Base-by-base conservation (phyloP, 805 yeast species). In the Brettanomyces bruxellensis region DNA sequence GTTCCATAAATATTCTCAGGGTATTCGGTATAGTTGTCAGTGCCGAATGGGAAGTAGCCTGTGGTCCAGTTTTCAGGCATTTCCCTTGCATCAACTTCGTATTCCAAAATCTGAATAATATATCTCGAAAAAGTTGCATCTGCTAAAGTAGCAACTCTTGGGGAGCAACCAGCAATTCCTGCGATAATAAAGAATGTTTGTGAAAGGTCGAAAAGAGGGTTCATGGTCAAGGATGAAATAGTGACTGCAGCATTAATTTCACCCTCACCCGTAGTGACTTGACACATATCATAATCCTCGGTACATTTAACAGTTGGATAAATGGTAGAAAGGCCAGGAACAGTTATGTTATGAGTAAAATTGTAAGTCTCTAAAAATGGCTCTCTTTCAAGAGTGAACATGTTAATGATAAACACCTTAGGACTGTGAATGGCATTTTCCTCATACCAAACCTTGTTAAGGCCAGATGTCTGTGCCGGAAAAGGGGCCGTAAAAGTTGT, bases 81-180 rank as follows among this genome's bases (percentile, higher is more conserved):
- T 54, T 76, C 74, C 44, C 71, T 66, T 51, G 79, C 70, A 56
- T 74, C 81, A 28, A 78, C 69, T 61, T 78, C 76, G 59, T 79
- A 78, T 58, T 76, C 81, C 47, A 79, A 67, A 44, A 75, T 81
- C 57, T 78, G 83, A 44, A 81, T 76, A 8, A 84, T 81, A 59
- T 67, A 81, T 54, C 71, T 73, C 36, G 84, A 72, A 55, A 76
- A 76, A 1, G 83, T 72, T 43, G 75, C 85, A 23, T 80, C 72
- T 36, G 84, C 86, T 46, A 79, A 55, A 28, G 84, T 73, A 46
- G 78, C 79, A 51, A 65, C 57, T 39, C 65, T 51, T 30, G 86
- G 86, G 51, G 76, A 73, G 46, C 80, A 77, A 49, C 85, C 86
- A 11, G 79, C 84, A 57, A 80, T 81, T 58, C 86, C 86, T 23